Percentiles rank a stretch among this genome's conserved stretches.
Evolutionary conservation across 768 basidiomycete species (phyloP).

Genomic region (Mycena floridula): DNA sequence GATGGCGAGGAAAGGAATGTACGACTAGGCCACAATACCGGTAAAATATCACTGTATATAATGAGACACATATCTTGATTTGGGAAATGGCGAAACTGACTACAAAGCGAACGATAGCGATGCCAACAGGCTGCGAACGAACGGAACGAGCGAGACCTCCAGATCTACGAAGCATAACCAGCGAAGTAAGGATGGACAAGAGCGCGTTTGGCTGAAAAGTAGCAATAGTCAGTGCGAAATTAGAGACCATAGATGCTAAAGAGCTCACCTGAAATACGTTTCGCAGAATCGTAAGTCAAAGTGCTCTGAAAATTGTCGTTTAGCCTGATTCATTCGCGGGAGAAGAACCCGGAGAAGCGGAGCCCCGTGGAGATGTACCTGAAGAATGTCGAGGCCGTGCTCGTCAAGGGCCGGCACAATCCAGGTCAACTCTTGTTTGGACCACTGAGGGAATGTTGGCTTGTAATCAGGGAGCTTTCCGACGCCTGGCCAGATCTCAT

Average conservation of each 20-base stretch:
- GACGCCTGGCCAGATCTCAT: slow-evolving; percentile 90
- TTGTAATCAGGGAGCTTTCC: slow-evolving; percentile 90
- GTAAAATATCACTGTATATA: no score
- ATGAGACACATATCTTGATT: no score
- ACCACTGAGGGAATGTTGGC: slow-evolving; percentile 95
- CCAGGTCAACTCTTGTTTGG: slow-evolving; percentile 59
- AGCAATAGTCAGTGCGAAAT: slow-evolving; percentile 37
- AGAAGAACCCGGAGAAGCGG: background rate
- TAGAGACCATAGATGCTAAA: background rate
- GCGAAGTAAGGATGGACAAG: no score
- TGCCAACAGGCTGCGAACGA: no score
- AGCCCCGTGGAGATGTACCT: slow-evolving; percentile 37
- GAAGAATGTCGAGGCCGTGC: slow-evolving; percentile 73
- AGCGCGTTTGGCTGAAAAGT: slow-evolving; percentile 52
- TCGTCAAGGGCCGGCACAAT: slow-evolving; percentile 70
- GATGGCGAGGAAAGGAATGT: no score
- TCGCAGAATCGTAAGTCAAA: slow-evolving; percentile 83
- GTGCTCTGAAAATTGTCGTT: slow-evolving; percentile 48
- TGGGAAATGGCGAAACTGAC: no score
- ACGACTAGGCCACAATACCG: no score
- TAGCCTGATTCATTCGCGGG: background rate
- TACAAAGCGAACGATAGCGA: no score
- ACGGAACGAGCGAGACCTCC: no score
- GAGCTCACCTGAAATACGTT: slow-evolving; percentile 83
- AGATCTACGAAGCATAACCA: no score